These are phyloP conservation scores for Hippophae rhamnoides DNA, from an alignment of 306 rosid genomes.

Conservation along the genomic window DNA sequence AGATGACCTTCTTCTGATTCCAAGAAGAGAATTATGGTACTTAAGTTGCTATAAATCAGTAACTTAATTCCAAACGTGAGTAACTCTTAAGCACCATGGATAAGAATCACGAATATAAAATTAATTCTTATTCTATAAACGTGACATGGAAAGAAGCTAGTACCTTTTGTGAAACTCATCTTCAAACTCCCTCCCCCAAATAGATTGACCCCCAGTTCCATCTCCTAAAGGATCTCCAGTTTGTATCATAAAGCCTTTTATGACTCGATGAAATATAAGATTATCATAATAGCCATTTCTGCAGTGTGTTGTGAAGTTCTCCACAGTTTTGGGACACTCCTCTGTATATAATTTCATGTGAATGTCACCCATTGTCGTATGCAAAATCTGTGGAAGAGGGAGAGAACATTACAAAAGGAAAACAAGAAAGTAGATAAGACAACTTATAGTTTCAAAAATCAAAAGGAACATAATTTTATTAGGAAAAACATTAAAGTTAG, in stretches of 20 bases:
- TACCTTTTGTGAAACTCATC: constrained; percentile 99
- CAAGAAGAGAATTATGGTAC: too few relatives aligned
- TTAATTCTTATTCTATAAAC: too few relatives aligned
- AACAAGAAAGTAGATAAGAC: not conserved
- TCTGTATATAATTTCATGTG: constrained; percentile 92
- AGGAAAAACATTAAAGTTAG: not conserved
- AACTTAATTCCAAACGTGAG: too few relatives aligned
- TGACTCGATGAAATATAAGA: constrained; percentile 90
- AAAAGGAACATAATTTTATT: not conserved
- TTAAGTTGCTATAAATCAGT: too few relatives aligned
- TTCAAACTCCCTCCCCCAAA: constrained; percentile 99
- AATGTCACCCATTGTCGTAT: constrained; percentile 94
- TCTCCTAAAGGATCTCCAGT: constrained; percentile 99
- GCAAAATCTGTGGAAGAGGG: constrained; percentile 51
- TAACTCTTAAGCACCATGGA: too few relatives aligned
- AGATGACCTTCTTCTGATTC: too few relatives aligned
- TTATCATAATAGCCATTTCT: constrained; percentile 91
- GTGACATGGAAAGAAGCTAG: not conserved
- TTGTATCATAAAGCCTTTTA: constrained; percentile 95
- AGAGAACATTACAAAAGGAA: not conserved
- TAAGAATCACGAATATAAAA: too few relatives aligned
- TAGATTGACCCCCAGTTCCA: constrained; percentile 97
- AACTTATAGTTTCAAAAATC: not conserved
- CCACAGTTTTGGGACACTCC: constrained; percentile 98
- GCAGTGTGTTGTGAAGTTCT: constrained; percentile 96